Conservation (phyloP, 2,329 filamentous ascomycete genomes). For the Colletotrichum spaethianum region DNA sequence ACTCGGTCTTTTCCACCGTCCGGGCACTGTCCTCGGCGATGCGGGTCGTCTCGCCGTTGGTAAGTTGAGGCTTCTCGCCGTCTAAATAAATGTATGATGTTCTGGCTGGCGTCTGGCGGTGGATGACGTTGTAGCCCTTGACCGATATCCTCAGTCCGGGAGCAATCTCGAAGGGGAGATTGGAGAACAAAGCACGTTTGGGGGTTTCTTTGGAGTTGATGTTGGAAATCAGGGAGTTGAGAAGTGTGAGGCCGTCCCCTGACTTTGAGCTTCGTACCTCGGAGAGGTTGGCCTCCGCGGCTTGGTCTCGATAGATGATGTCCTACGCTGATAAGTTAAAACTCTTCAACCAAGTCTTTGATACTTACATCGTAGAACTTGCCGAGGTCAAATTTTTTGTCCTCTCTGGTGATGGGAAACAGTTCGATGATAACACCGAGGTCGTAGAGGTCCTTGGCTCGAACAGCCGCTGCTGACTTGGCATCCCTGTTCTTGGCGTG, state of each 20-base stretch:
- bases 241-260: slow-evolving; percentile 81
- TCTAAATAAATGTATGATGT: slow-evolving; percentile 91
- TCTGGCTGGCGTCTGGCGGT: slow-evolving; percentile 84
- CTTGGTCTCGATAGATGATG: slow-evolving; percentile 87
- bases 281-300: slow-evolving; percentile 72
- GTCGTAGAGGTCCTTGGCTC: slow-evolving; percentile 96
- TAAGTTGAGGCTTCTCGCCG: slow-evolving; percentile 88
- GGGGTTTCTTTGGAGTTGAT: slow-evolving; percentile 92
- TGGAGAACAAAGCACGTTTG: slow-evolving; percentile 88
- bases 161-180: slow-evolving; percentile 88
- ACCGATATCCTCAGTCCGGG: slow-evolving; percentile 89
- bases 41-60: slow-evolving; percentile 78
- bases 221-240: slow-evolving; percentile 86
- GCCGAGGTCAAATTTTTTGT: slow-evolving; percentile 81
- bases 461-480: slow-evolving; percentile 83
- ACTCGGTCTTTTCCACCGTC: slow-evolving; percentile 83
- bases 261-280: slow-evolving; percentile 75
- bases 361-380: slow-evolving; percentile 89
- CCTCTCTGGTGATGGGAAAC: slow-evolving; percentile 85
- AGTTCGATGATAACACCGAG: slow-evolving; percentile 92
- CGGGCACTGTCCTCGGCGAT: slow-evolving; percentile 84
- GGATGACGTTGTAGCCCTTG: slow-evolving; percentile 92
- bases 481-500: slow-evolving; percentile 80
- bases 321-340: slow-evolving; percentile 67
- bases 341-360: background rate